Base-by-base conservation (phyloP, 1,139 yeast species). In the Meyerozyma carpophila region DNA sequence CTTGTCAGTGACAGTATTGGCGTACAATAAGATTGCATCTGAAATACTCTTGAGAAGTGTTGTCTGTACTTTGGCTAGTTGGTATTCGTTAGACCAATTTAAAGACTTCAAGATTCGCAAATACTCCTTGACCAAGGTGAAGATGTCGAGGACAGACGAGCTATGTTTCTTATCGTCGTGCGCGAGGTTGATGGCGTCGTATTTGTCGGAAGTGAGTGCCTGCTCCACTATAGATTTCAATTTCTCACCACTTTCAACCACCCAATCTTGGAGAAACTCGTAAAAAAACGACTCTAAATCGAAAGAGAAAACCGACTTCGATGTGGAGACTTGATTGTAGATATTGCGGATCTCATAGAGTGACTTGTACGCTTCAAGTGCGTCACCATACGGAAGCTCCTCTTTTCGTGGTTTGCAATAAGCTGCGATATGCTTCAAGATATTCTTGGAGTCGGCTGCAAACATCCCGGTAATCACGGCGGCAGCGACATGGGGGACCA, bases 61-160 rank as follows among this genome's bases (percentile, higher is more conserved):
- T 0, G 94, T 84, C 43, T 79, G 73, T 1, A 84, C 60, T 48
- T 70, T 70, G 1, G 93, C 84, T 31, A 75, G 59, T 51, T 87
- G 90, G 45, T 67, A 72, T 41, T 74, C 78, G 54, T 84, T 72
- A 8, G 66, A 62, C 95, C 96, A 88, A 4, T 74, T 64, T 32
- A 84, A 65, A 7, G 66, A 70, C n/a, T 68, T 70, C 41, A 88
- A 64, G 14, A 84, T 68, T 7, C 65, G 62, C 21, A 85, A 57
- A 16, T 80, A 77, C 46, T 82, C 82, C 48, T 76, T 76, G 40
- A 86, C 73, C 55, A 86, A 70, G 8, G 80, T 70, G 58, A 85
- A 83, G 20, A 84, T 73, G 56, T 87, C 95, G 26, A 77, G 60
- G 1, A 85, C 86, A 0, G 93, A 84, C 1, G 79, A 68, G 45